Percentiles rank a stretch among this genome's conserved stretches.
Conservation (phyloP, 78 protist species). For the Ministeria vibrans region DNA sequence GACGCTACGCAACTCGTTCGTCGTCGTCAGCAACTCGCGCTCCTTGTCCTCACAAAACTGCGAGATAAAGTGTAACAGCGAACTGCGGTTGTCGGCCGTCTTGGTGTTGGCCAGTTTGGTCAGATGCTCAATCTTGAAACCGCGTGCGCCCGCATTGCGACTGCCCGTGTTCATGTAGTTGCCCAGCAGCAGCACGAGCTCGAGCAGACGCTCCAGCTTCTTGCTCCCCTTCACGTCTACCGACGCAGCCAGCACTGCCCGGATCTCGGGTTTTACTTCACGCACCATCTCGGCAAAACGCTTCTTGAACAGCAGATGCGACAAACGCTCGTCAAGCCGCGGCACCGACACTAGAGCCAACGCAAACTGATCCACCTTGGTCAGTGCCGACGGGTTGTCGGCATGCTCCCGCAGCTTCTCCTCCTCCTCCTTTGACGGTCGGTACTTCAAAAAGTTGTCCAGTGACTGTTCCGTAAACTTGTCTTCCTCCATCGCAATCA, state of each 20-base stretch:
- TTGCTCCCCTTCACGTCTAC: conserved; percentile 11
- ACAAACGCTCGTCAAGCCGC: neutral
- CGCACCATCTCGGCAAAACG: neutral
- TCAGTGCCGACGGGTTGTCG: neutral
- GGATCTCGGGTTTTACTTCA: neutral
- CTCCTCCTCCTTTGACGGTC: conserved; percentile 4
- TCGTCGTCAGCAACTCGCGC: neutral
- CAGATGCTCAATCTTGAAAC: conserved; percentile 25
- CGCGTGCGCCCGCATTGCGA: conserved; percentile 7
- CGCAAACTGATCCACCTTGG: neutral
- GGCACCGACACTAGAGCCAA: neutral
- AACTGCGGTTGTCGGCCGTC: conserved; percentile 1
- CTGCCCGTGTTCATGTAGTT: conserved; percentile 27
- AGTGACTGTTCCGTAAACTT: neutral
- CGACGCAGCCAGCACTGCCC: conserved; percentile 3
- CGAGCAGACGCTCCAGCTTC: conserved; percentile 2
- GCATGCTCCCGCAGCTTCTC: neutral
- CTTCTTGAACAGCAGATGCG: neutral
- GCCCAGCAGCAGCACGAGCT: conserved; percentile 23
- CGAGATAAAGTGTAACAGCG: conserved; percentile 17
- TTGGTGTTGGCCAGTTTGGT: conserved; percentile 26
- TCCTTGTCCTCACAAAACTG: neutral
- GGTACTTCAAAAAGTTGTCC: neutral
- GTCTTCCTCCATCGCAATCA: neutral
- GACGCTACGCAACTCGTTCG: neutral